phyloP scores from a whole-genome alignment of 768 basidiomycete species.

The Russula lepida region DNA sequence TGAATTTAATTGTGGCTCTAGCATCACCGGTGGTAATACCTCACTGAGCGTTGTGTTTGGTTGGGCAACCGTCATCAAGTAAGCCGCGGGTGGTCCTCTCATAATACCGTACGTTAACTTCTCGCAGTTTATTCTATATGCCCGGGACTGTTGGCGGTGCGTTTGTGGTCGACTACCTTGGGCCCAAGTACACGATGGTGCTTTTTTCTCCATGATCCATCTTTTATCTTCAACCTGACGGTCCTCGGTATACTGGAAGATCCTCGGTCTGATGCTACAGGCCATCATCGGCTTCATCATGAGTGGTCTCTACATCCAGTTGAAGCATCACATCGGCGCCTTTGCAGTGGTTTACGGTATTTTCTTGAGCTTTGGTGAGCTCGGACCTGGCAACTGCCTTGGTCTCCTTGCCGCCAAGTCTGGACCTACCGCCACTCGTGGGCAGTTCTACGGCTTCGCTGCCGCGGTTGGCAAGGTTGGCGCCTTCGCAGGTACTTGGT shows the following conservation, averaged over 20 bases:
- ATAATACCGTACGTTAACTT: constrained; percentile 27
- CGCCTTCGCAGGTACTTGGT: constrained; percentile 77
- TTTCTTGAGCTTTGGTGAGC: constrained; percentile 83
- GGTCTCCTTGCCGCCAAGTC: constrained; percentile 81
- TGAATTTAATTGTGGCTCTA: constrained; percentile 23
- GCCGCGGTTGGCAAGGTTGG: constrained; percentile 83
- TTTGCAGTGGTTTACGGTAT: constrained; percentile 88
- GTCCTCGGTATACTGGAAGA: constrained; percentile 44
- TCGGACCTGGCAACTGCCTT: constrained; percentile 81
- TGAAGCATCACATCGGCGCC: constrained; percentile 57
- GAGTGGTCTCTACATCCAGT: constrained; percentile 66
- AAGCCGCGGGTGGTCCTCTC: constrained; percentile 23
- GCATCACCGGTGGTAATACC: constrained; percentile 46
- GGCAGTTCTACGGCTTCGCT: constrained; percentile 79
- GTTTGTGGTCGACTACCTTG: constrained; percentile 65
- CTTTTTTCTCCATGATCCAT: constrained; percentile 6
- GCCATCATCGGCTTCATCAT: constrained; percentile 81
- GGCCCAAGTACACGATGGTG: constrained; percentile 72
- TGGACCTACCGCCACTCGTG: constrained; percentile 78
- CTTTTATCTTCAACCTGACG: background rate
- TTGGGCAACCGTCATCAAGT: constrained; percentile 85
- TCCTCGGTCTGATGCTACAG: constrained; percentile 56
- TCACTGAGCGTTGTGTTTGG: constrained; percentile 62
- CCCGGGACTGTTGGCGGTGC: constrained; percentile 68
- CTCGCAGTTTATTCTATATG: constrained; percentile 51